Evolutionary conservation across 106 monocot genomes (phyloP).

Genomic region (Posidonia australis): DNA sequence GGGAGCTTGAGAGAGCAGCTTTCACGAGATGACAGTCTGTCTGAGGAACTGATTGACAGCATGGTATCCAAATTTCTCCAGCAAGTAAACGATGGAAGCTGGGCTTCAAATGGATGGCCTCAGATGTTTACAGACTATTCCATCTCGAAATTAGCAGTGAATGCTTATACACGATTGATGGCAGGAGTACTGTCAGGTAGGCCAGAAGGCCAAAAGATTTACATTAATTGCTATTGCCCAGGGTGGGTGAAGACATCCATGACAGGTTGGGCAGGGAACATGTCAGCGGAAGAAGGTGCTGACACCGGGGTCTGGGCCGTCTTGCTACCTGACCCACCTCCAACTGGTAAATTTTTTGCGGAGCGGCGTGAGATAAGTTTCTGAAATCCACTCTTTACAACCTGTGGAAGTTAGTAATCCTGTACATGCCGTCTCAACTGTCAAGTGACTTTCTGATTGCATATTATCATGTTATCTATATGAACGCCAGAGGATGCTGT

Average conservation of each 20-base stretch:
- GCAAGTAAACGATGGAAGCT: conserved; percentile 48
- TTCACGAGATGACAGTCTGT: conserved; percentile 37
- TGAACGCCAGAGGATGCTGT: too few relatives aligned
- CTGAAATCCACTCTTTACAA: conserved; percentile 16
- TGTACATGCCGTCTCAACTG: too few relatives aligned
- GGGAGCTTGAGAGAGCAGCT: conserved; percentile 50
- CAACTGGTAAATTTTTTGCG: conserved; percentile 69
- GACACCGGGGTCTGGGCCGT: conserved; percentile 83
- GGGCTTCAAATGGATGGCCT: conserved; percentile 58
- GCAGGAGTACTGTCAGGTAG: conserved; percentile 35
- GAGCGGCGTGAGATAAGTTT: conserved; percentile 80
- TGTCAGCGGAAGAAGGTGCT: conserved; percentile 58
- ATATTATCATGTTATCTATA: too few relatives aligned
- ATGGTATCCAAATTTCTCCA: conserved; percentile 53
- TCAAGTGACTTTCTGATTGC: too few relatives aligned
- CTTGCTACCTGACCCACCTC: conserved; percentile 16
- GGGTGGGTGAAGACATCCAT: conserved; percentile 95
- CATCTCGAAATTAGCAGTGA: conserved; percentile 74
- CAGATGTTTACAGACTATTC: conserved; percentile 87
- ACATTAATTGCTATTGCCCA: conserved; percentile 80
- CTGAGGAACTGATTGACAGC: conserved; percentile 60
- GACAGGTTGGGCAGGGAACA: conserved; percentile 85
- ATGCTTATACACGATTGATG: conserved; percentile 62
- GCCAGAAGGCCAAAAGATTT: conserved; percentile 47
- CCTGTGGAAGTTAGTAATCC: too few relatives aligned